Evolutionary conservation across 208 protist species (phyloP).

Genomic region (Wallacemonas sp.): DNA sequence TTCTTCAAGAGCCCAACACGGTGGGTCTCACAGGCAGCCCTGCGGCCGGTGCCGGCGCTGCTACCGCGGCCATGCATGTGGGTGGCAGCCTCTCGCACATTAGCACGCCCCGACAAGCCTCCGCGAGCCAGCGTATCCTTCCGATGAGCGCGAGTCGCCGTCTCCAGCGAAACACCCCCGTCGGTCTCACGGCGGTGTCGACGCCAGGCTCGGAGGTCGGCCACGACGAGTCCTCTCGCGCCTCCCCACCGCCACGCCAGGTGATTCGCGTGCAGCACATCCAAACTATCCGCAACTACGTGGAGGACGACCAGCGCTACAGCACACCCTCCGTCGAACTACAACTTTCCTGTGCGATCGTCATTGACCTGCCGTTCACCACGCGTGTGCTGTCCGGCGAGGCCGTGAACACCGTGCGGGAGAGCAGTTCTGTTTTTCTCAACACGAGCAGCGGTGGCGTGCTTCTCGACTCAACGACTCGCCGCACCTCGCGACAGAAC

Average conservation of each 20-base stretch:
- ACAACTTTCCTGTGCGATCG: slow-evolving; percentile 49
- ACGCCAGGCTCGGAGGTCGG: neutral
- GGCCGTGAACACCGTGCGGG: neutral
- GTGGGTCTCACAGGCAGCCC: neutral
- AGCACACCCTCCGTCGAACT: slow-evolving; percentile 51
- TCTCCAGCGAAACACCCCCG: neutral
- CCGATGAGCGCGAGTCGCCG: no score
- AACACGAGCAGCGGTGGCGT: neutral
- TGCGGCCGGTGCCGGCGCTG: neutral
- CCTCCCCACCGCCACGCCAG: neutral
- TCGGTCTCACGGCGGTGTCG: neutral
- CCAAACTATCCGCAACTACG: slow-evolving; percentile 61
- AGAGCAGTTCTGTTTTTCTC: neutral
- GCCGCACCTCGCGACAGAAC: neutral
- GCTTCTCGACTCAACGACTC: neutral
- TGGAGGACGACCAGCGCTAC: slow-evolving; percentile 23
- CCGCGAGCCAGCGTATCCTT: no score
- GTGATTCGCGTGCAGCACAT: slow-evolving; percentile 52
- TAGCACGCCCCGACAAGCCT: neutral
- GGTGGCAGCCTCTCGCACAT: neutral
- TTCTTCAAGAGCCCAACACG: neutral
- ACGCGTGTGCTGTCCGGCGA: neutral
- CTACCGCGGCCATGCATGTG: neutral
- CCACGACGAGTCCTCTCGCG: neutral
- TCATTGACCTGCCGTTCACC: slow-evolving; percentile 22